Percentiles rank a stretch among this genome's conserved stretches.
These are phyloP conservation scores for Orbilia brochopaga DNA, from an alignment of 2,329 filamentous ascomycete species.

Conservation along the genomic window DNA sequence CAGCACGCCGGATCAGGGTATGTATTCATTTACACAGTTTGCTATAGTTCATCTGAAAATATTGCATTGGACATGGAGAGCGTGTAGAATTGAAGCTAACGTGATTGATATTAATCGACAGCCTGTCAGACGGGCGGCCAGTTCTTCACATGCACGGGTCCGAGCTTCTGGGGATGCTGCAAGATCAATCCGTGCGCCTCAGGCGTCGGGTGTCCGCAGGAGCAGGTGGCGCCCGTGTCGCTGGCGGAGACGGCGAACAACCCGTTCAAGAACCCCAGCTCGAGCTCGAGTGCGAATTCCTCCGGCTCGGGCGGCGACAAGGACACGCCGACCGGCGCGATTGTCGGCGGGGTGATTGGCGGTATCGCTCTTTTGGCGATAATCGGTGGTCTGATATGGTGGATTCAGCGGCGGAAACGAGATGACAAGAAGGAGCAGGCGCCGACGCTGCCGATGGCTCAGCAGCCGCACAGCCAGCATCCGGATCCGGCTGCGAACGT, in stretches of 20 bases:
- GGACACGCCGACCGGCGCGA: slow-evolving; percentile 26
- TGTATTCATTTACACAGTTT: background rate
- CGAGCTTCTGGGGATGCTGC: slow-evolving; percentile 47
- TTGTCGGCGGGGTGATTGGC: slow-evolving; percentile 41
- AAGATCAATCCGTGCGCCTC: slow-evolving; percentile 27
- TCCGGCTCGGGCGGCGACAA: background rate
- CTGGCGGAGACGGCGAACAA: slow-evolving; percentile 19
- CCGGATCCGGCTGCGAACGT: slow-evolving; percentile 15
- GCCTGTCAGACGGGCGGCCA: slow-evolving; percentile 33
- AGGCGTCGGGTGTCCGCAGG: slow-evolving; percentile 20
- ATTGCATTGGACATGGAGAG: background rate
- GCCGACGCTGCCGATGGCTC: slow-evolving; percentile 31
- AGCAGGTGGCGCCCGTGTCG: slow-evolving; percentile 13
- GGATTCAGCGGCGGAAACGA: slow-evolving; percentile 16
- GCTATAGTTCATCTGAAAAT: background rate
- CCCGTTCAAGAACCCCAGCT: slow-evolving; percentile 18
- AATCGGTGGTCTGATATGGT: slow-evolving; percentile 33
- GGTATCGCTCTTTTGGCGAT: slow-evolving; percentile 29
- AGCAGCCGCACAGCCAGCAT: slow-evolving; percentile 28
- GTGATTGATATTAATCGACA: slow-evolving; percentile 5
- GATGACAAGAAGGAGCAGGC: background rate
- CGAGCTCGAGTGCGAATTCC: background rate
- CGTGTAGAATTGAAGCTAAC: slow-evolving; percentile 1
- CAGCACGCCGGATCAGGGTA: slow-evolving; percentile 35
- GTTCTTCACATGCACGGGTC: slow-evolving; percentile 33